Evolutionary conservation across 140 eudicot species (phyloP), one percentile per base, ranked within the genome.

Genomic region (Senecio squalidus): DNA sequence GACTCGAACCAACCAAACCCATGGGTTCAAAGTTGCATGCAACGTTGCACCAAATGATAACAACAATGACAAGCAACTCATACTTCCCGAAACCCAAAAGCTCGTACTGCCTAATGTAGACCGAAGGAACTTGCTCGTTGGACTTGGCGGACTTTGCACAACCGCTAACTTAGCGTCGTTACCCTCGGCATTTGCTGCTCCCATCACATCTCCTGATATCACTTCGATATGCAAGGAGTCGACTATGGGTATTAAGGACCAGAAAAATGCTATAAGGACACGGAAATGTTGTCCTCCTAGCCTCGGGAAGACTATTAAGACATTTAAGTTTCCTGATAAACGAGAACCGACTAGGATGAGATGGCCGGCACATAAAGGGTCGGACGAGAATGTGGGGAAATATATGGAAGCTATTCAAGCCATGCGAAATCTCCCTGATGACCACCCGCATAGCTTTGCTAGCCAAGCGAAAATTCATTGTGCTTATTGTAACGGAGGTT

Each of bases 51-150:
- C 21, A 1, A 13, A 49, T 3, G 30, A 52, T 33, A 55, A 26
- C 18, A 10, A 63, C 15, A 59, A 52, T 31, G 73, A 59, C 22
- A 76, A 58, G 15, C 57, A 18, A 31, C 34, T 38, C 64, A 10
- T 62, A 28, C 55, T 64, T 30, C 60, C 60, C 0, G 46, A 57
- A 56, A 23, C 62, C 44, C 60, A 55, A 57, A 65, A 64, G 20
- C 61, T 48, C 1, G 27, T 66, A 2, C 17, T 72, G 0, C 70
- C 60, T 2, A 41, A 55, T 55, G 70, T 82, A 1, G 89, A 82
- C 65, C 46, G 89, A 18, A 74, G 89, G 41, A 68, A 78, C 44
- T 6, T 82, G 9, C 75, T 82, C 4, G 38, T 82, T 1, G 85
- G 82, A 2, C 47, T 78, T 1, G 82, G 84, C 3, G 84, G 88